Evolutionary conservation across 495 filamentous ascomycete genomes (phyloP), one percentile per base, ranked within the genome.

Genomic region (Neurospora sp.): DNA sequence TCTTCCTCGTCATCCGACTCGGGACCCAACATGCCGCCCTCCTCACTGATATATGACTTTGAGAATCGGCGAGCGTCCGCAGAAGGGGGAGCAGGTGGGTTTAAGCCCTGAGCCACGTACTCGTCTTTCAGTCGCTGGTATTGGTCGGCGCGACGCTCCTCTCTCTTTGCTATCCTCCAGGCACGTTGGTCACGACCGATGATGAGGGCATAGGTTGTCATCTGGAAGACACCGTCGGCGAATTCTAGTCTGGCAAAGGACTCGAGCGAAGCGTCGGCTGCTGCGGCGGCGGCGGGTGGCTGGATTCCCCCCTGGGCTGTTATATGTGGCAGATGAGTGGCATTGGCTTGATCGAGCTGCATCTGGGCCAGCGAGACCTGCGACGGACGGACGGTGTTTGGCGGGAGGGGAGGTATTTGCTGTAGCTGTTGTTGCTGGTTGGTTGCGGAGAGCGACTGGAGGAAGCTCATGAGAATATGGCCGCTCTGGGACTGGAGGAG

Each of bases 41-140:
- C 84, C 70, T 85, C 83, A 77, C 85, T 87, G 73, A 87, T 82
- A 69, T 85, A 85, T 73, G 85, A 87, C 78, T 85, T 87, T 79
- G 83, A 84, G 77, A 83, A 85, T 74, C 85, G 86, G 66, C 80
- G 76, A 66, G 79, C 78, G 75, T 85, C 81, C 37, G 79, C 76
- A 37, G 73, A 73, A 40, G 83, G 78, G 5, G 81, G 84, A 3
- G 81, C 75, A 1, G 84, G 84, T 5, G 83, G 81, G 10, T 82
- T 81, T 16, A 84, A 75, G 9, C 85, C 83, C 39, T 77, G 77
- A 42, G 77, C 76, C n/a, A 78, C 77, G 73, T 81, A 78, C 70
- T 82, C 79, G n/a, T 83, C 80, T 31, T 78, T 75, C 70, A 70
- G 78, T 35, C 81, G 78, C 70, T 80, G 75, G 74, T 85, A 84